A percentile compares a stretch with the other conserved stretches of the same genome.
Evolutionary conservation across 306 rosid species (phyloP).

Genomic region (Malus fusca): DNA sequence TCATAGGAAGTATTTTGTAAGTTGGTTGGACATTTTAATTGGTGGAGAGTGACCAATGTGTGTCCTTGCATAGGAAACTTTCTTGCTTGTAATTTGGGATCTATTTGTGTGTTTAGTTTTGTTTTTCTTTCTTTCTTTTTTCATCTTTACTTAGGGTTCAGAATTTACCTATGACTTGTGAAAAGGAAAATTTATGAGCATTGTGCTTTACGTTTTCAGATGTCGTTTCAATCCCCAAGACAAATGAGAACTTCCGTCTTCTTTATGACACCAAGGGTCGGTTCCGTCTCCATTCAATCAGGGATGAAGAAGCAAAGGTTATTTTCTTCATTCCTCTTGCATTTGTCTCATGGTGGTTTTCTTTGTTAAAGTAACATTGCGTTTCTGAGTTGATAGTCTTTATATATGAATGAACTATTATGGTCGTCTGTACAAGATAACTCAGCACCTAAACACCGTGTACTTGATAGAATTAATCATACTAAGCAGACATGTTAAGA

Average conservation of each 20-base stretch:
- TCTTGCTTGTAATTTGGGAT: background rate
- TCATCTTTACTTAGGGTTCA: background rate
- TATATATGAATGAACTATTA: background rate
- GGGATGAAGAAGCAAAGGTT: conserved; percentile 83
- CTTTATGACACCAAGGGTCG: conserved; percentile 84
- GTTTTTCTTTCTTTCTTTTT: too few relatives aligned
- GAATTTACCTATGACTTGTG: background rate
- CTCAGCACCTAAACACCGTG: too few relatives aligned
- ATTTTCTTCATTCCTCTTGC: background rate
- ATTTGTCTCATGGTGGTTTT: background rate
- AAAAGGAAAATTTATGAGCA: background rate
- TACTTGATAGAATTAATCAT: background rate
- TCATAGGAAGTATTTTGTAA: background rate
- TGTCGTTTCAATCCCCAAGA: conserved; percentile 74
- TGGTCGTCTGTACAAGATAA: background rate
- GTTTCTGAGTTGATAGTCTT: background rate
- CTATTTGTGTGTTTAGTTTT: background rate
- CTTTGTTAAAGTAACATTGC: background rate
- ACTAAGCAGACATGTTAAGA: background rate
- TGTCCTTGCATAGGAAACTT: too few relatives aligned
- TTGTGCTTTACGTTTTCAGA: conserved; percentile 18
- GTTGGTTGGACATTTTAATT: background rate
- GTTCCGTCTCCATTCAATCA: conserved; percentile 68
- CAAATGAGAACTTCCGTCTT: conserved; percentile 73
- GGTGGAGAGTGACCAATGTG: too few relatives aligned